A percentile compares a stretch with the other conserved stretches of the same genome.
phyloP scores from a whole-genome alignment of 257 asterid genomes.

The Osmanthus fragrans region DNA sequence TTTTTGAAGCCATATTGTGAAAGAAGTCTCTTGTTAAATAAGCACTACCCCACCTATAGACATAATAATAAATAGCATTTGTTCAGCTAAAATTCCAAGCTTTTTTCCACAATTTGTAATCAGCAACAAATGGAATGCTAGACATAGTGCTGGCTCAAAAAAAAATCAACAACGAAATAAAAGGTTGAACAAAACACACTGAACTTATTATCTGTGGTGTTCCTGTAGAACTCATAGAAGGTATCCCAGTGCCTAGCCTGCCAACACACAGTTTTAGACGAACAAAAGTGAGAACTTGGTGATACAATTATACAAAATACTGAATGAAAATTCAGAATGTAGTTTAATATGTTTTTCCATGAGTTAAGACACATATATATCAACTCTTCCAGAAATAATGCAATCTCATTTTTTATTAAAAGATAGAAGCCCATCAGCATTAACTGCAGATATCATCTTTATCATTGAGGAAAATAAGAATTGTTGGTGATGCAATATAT shows the following conservation, averaged over 20 bases:
- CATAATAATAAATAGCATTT: slow-evolving; percentile 1
- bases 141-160: slow-evolving; percentile 7
- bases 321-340: neutral
- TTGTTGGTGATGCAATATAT: slow-evolving; percentile 17
- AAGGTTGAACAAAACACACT: slow-evolving; percentile 33
- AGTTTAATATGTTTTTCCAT: neutral
- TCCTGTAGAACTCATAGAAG: slow-evolving; percentile 85
- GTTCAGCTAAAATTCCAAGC: slow-evolving; percentile 12
- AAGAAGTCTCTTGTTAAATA: slow-evolving; percentile 94
- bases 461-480: slow-evolving; percentile 10
- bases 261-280: slow-evolving; percentile 20
- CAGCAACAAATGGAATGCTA: slow-evolving; percentile 3
- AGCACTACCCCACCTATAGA: slow-evolving; percentile 92
- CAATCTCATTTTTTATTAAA: neutral
- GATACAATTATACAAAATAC: slow-evolving; percentile 2
- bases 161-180: slow-evolving; percentile 12
- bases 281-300: slow-evolving; percentile 20
- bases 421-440: neutral
- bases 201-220: slow-evolving; percentile 83
- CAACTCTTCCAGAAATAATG: neutral
- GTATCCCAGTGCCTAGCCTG: slow-evolving; percentile 98
- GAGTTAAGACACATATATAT: neutral
- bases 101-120: neutral
- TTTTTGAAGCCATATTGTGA: slow-evolving; percentile 85
- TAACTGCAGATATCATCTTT: slow-evolving; percentile 4